A percentile compares a stretch with the other conserved stretches of the same genome.
Evolutionary conservation across 768 basidiomycete species (phyloP).

Genomic region (Suillus luteus): DNA sequence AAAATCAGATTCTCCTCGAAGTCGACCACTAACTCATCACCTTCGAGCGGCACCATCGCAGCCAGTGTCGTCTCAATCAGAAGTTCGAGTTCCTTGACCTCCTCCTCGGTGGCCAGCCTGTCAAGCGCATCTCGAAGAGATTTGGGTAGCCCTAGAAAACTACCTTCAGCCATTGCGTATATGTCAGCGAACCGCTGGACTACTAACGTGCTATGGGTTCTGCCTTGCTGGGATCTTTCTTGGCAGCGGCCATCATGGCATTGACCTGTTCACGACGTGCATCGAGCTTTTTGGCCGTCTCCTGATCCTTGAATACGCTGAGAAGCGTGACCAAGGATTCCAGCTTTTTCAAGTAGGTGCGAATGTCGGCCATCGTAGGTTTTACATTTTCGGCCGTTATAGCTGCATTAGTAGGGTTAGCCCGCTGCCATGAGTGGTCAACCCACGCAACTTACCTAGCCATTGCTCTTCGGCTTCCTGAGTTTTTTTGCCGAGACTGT

Average conservation of each 20-base stretch:
- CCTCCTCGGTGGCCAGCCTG: not conserved
- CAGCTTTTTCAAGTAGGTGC: no score
- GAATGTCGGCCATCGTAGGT: no score
- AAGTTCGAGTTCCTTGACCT: not conserved
- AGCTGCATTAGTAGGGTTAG: not conserved
- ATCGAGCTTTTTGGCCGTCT: no score
- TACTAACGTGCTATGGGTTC: no score
- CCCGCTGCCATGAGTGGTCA: not conserved
- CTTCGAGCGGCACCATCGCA: not conserved
- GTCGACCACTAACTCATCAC: not conserved
- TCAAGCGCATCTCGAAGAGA: not conserved
- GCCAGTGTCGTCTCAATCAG: not conserved
- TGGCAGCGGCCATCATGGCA: no score
- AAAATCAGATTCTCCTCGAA: not conserved
- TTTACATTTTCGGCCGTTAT: not conserved
- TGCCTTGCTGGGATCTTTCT: no score
- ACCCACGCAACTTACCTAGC: not conserved
- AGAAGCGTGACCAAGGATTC: no score
- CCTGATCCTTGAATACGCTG: no score
- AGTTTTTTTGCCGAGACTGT: not conserved
- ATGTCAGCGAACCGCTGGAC: no score
- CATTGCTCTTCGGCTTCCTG: not conserved
- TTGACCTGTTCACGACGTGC: no score
- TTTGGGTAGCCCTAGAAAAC: conserved; percentile 1
- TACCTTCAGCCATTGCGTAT: no score